Base-by-base conservation (phyloP, 176 grass and related monocot species). In the Aegilops umbellulata region DNA sequence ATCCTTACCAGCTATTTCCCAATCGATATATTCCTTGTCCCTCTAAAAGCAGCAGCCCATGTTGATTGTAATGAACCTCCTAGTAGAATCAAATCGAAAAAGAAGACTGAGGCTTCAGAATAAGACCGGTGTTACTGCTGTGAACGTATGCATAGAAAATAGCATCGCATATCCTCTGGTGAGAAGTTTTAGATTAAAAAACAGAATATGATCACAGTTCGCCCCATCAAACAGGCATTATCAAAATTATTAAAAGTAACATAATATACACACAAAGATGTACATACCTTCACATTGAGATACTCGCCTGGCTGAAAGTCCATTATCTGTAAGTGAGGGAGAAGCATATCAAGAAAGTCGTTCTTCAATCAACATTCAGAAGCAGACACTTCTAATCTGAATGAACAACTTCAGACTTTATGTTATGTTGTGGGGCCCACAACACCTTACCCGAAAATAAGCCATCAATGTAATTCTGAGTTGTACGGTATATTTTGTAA, bases 31-130 rank as follows among this genome's bases (percentile, higher is more conserved):
- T 94, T 71, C 97, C 94, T 90, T 92, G 94, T n/a, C 97, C 97
- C 82, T 94, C 97, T 82, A 98, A 76, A 86, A 98, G 88, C 57
- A 98, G 86, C 67, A 98, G 83, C 19, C 94, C 97, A 72, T 98
- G 97, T 75, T 98, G 97, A 95, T 95, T 98, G 80, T 98, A 98
- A 87, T 98, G 97, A 90, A 98, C 93, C 79, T 95, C 94, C 97
- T 98, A 58, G 61, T 80, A 82, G 41, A 89, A 69, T 81, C 65
- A 90, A 83, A 20, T 9, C 19, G 6, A 0, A 66, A 79, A 78
- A 73, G 55, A 23, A 80, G 27, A 38, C 78, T 62, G 30, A 78
- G 75, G 27, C 32, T 81, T 80, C 7, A 79, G 10, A 83, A 88
- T 60, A 49, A 31, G 47, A 83, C 79, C 9, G 20, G 10, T 2